Conservation (phyloP, 1,284 basidiomycete genomes). For the Naganishia sp. region DNA sequence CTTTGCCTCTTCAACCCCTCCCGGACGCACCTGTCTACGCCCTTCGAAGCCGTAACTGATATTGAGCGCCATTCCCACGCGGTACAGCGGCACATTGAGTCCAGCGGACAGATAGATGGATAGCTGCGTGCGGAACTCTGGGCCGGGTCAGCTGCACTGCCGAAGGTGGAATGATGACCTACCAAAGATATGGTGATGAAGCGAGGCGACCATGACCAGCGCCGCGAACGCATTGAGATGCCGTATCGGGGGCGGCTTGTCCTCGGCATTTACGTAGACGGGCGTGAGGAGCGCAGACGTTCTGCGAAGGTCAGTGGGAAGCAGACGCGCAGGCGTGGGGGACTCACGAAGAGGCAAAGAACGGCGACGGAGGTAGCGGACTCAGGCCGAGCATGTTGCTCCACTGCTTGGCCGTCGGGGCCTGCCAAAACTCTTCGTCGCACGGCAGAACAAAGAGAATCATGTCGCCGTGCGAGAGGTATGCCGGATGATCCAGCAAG, state of each 20-base stretch:
- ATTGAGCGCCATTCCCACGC: slow-evolving; percentile 25
- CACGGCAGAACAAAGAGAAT: slow-evolving; percentile 37
- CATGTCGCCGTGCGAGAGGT: slow-evolving; percentile 39
- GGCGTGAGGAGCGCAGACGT: slow-evolving; percentile 20
- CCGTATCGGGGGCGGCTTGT: slow-evolving; percentile 25
- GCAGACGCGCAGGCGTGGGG: not conserved
- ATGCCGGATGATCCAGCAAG: slow-evolving; percentile 68
- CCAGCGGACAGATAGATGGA: slow-evolving; percentile 31
- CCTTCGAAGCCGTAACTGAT: slow-evolving; percentile 35
- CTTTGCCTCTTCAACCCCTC: not conserved
- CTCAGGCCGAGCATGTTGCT: slow-evolving; percentile 34
- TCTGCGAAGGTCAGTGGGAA: not conserved
- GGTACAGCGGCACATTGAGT: slow-evolving; percentile 29
- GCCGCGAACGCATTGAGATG: slow-evolving; percentile 35
- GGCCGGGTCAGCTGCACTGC: not conserved
- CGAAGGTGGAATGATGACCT: not conserved
- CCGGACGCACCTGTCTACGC: slow-evolving; percentile 33
- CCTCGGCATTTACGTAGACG: slow-evolving; percentile 25
- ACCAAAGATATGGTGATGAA: slow-evolving; percentile 38
- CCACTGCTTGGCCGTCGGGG: slow-evolving; percentile 36
- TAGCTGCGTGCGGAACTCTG: slow-evolving; percentile 37
- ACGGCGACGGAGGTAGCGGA: slow-evolving; percentile 35
- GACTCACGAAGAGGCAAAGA: slow-evolving; percentile 36
- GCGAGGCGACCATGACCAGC: slow-evolving; percentile 33
- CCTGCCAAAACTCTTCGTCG: slow-evolving; percentile 37